phyloP scores from a whole-genome alignment of 2,329 filamentous ascomycete species.

The Epichloe gansuensis region DNA sequence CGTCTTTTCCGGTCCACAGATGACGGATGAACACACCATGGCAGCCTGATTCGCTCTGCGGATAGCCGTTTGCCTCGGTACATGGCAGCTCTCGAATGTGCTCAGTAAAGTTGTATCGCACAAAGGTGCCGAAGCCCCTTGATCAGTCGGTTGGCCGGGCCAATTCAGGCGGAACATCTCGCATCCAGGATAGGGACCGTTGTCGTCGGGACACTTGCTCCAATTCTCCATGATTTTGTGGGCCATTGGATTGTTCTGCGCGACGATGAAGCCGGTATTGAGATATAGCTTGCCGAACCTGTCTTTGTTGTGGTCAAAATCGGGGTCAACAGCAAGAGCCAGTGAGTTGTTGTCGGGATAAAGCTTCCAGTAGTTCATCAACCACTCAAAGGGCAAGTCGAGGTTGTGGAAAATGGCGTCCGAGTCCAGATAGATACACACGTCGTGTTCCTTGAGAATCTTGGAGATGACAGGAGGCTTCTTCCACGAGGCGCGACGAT shows the following conservation, averaged over 20 bases:
- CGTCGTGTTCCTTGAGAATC: conserved; percentile 30
- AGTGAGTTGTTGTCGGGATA: conserved; percentile 27
- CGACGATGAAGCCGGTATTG: conserved; percentile 42
- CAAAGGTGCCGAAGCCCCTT: conserved; percentile 32
- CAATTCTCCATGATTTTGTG: conserved; percentile 37
- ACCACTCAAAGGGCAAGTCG: conserved; percentile 33
- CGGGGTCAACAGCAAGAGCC: conserved; percentile 29
- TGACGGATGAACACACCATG: conserved; percentile 30
- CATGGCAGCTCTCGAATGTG: conserved; percentile 29
- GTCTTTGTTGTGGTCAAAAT: conserved; percentile 26
- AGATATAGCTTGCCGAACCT: conserved; percentile 28
- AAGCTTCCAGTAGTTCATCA: conserved; percentile 35
- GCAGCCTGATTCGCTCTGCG: conserved; percentile 25
- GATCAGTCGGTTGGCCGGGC: conserved; percentile 28
- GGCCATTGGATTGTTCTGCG: conserved; percentile 36
- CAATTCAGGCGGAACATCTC: conserved; percentile 23
- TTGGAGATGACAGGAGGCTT: conserved; percentile 30
- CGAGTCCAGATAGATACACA: conserved; percentile 32
- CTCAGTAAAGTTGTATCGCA: conserved; percentile 29
- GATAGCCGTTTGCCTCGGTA: conserved; percentile 31
- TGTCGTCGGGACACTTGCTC: conserved; percentile 29
- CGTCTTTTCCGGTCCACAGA: conserved; percentile 30
- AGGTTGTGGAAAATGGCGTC: conserved; percentile 32
- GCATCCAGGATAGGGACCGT: conserved; percentile 26
- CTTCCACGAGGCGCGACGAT: conserved; percentile 34